A percentile compares a stretch with the other conserved stretches of the same genome.
phyloP scores from a whole-genome alignment of 2,329 filamentous ascomycete species.

The Neofusicoccum kwambonambiense region DNA sequence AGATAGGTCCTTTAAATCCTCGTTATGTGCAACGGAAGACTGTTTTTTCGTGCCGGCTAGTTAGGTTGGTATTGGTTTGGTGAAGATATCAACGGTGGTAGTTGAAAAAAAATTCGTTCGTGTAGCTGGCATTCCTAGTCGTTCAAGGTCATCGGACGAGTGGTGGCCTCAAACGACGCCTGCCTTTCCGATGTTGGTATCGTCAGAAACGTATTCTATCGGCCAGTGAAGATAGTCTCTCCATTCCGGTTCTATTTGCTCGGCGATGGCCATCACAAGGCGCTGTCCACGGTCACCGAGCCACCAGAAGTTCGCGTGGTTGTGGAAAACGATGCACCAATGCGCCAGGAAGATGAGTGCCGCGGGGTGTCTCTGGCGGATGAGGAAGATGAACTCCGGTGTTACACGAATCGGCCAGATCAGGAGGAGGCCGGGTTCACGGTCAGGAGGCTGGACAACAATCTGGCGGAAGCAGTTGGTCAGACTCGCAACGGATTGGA shows the following conservation, averaged over 20 bases:
- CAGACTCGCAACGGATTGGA: slow-evolving; percentile 2
- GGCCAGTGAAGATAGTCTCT: slow-evolving; percentile 16
- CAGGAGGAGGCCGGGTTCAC: slow-evolving; percentile 35
- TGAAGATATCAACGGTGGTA: no score
- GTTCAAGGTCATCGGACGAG: no score
- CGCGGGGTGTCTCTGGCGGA: slow-evolving; percentile 33
- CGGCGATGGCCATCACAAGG: slow-evolving; percentile 10
- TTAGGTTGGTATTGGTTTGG: no score
- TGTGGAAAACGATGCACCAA: slow-evolving; percentile 37
- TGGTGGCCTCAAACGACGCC: neutral
- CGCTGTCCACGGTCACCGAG: slow-evolving; percentile 32
- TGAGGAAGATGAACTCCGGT: slow-evolving; percentile 30
- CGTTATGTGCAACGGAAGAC: no score
- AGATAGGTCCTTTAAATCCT: no score
- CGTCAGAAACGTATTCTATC: slow-evolving; percentile 15
- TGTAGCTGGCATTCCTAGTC: no score
- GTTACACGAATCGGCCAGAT: slow-evolving; percentile 40
- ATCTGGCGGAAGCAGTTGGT: slow-evolving; percentile 13
- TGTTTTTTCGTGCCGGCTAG: no score
- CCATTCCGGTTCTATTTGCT: slow-evolving; percentile 15
- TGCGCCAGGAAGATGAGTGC: slow-evolving; percentile 40
- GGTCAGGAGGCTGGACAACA: slow-evolving; percentile 24
- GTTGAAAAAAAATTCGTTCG: no score
- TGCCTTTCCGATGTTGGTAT: slow-evolving; percentile 3
- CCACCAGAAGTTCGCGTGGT: slow-evolving; percentile 42